phyloP scores from a whole-genome alignment of 805 yeast genomes.

The Schwanniomyces occidentalis region DNA sequence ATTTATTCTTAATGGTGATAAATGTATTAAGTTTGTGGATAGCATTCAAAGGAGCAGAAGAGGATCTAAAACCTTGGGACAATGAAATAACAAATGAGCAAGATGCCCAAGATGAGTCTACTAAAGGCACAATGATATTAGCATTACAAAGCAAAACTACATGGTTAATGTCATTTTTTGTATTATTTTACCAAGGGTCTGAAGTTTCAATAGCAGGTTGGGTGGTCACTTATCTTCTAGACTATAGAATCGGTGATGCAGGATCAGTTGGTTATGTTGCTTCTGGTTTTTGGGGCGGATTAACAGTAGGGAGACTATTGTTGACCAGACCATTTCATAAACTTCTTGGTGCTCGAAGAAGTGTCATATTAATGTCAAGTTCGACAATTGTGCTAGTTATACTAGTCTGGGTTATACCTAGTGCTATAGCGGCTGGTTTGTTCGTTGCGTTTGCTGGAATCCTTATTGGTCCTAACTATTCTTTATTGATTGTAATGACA shows the following conservation, averaged over 20 bases:
- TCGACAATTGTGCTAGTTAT: slow-evolving; percentile 38
- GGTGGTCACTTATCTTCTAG: slow-evolving; percentile 63
- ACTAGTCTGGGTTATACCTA: slow-evolving; percentile 51
- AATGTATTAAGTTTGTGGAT: slow-evolving; percentile 34
- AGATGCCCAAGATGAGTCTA: background rate
- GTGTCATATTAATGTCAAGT: slow-evolving; percentile 34
- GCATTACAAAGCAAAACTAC: slow-evolving; percentile 44
- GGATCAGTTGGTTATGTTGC: slow-evolving; percentile 59
- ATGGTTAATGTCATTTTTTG: slow-evolving; percentile 51
- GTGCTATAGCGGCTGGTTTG: slow-evolving; percentile 45
- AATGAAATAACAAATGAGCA: slow-evolving; percentile 10
- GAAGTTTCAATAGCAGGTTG: slow-evolving; percentile 73
- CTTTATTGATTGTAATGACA: slow-evolving; percentile 47
- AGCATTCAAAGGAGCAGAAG: slow-evolving; percentile 51
- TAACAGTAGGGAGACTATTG: slow-evolving; percentile 61
- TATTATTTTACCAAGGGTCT: slow-evolving; percentile 66
- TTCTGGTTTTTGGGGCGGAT: slow-evolving; percentile 72
- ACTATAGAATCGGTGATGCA: slow-evolving; percentile 50
- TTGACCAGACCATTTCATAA: slow-evolving; percentile 44
- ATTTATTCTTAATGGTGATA: slow-evolving; percentile 38
- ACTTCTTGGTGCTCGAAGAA: slow-evolving; percentile 45
- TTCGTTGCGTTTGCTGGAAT: slow-evolving; percentile 54
- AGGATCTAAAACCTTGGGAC: slow-evolving; percentile 42
- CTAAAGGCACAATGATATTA: slow-evolving; percentile 21
- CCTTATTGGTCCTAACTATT: slow-evolving; percentile 67